These are phyloP conservation scores for Xerocomellus dryophilus DNA, from an alignment of 768 basidiomycete species.

Conservation along the genomic window DNA sequence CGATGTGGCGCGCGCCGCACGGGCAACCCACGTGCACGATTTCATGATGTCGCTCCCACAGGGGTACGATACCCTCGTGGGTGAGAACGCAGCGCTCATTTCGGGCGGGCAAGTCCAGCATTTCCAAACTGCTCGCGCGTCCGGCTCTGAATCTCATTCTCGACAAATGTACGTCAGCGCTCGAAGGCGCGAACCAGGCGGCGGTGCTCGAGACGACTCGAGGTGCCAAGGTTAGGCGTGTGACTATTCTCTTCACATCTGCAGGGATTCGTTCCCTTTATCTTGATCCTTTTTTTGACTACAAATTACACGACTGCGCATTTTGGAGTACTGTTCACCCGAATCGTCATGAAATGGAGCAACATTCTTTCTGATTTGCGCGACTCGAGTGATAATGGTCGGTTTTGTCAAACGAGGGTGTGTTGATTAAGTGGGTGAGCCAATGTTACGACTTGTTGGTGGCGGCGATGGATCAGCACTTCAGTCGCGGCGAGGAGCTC, in stretches of 20 bases:
- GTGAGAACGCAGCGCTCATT: slow-evolving; percentile 88
- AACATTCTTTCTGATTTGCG: neutral
- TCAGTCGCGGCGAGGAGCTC: too few relatives aligned
- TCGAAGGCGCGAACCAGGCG: slow-evolving; percentile 82
- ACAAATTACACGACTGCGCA: slow-evolving; percentile 17
- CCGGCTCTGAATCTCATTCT: slow-evolving; percentile 72
- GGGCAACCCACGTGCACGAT: slow-evolving; percentile 78
- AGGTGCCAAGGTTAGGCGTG: slow-evolving; percentile 61
- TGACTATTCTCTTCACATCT: slow-evolving; percentile 36
- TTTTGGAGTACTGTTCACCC: slow-evolving; percentile 25
- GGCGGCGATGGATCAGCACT: too few relatives aligned
- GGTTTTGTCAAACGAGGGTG: too few relatives aligned
- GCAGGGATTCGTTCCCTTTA: neutral
- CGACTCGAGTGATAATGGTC: neutral
- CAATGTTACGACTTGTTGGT: too few relatives aligned
- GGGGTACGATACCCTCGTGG: slow-evolving; percentile 84
- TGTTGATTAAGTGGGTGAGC: too few relatives aligned
- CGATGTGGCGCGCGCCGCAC: slow-evolving; percentile 70
- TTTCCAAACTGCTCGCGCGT: slow-evolving; percentile 83
- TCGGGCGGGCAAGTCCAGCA: slow-evolving; percentile 96
- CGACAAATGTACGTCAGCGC: slow-evolving; percentile 93
- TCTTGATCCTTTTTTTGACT: neutral
- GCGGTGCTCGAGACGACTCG: slow-evolving; percentile 77
- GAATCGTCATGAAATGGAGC: neutral
- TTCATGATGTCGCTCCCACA: slow-evolving; percentile 77